phyloP scores from a whole-genome alignment of 352 stramenopile species.

The Globisporangium irregulare region DNA sequence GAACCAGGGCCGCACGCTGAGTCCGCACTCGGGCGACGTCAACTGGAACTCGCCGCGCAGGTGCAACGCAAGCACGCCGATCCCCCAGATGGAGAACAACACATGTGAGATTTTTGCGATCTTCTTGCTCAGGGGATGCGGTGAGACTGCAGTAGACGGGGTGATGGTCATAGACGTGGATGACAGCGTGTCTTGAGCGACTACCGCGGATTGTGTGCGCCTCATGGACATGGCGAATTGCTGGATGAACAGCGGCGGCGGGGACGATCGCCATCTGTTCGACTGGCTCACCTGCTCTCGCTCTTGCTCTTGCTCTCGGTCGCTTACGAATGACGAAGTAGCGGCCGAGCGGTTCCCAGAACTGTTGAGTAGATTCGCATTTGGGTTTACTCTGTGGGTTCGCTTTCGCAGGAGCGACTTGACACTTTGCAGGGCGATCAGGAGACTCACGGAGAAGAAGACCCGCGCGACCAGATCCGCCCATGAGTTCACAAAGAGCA shows the following conservation, averaged over 20 bases:
- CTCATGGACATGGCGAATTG: not conserved
- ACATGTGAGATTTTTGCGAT: conserved; percentile 7
- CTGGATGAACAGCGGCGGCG: not conserved
- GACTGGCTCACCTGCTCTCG: not conserved
- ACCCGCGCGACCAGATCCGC: conserved; percentile 28
- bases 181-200: not conserved
- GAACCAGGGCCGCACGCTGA: conserved; percentile 32
- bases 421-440: conserved; percentile 29
- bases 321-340: not conserved
- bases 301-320: not conserved
- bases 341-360: not conserved
- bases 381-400: not conserved
- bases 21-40: conserved; percentile 15
- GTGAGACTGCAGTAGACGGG: conserved; percentile 7
- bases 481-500: conserved; percentile 34
- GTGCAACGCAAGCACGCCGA: conserved; percentile 21
- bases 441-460: conserved; percentile 35
- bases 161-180: not conserved
- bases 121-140: not conserved
- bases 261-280: not conserved
- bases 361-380: not conserved
- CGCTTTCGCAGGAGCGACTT: conserved; percentile 26
- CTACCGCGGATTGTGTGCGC: not conserved
- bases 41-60: conserved; percentile 10
- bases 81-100: conserved; percentile 24